A percentile compares a stretch with the other conserved stretches of the same genome.
Evolutionary conservation across 2,329 filamentous ascomycete genomes (phyloP).

Genomic region (Fusarium multiceps): DNA sequence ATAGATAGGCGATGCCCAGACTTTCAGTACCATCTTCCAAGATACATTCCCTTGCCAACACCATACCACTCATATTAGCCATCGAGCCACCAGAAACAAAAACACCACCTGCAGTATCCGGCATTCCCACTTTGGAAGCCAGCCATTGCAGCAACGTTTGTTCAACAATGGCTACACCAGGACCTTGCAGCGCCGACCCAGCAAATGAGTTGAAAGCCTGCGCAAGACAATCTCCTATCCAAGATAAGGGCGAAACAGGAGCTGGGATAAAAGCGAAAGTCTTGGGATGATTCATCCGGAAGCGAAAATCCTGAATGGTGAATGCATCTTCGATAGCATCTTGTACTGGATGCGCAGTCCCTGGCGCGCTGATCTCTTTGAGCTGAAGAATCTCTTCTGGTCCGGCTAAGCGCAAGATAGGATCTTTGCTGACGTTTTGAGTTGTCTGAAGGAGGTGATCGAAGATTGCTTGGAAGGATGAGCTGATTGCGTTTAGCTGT

Average conservation of each 20-base stretch:
- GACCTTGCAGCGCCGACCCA: conserved; percentile 10
- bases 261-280: conserved; percentile 11
- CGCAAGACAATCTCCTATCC: conserved; percentile 12
- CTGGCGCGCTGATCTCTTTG: conserved; percentile 8
- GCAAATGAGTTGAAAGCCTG: conserved; percentile 21
- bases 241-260: conserved; percentile 2
- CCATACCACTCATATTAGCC: conserved; percentile 27
- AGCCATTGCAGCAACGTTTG: conserved; percentile 17
- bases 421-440: neutral
- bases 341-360: neutral
- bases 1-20: conserved; percentile 6
- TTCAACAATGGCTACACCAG: conserved; percentile 9
- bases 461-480: conserved; percentile 5
- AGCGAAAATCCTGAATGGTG: conserved; percentile 7
- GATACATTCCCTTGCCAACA: conserved; percentile 6
- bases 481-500: neutral
- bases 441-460: conserved; percentile 3
- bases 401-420: neutral
- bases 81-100: conserved; percentile 22
- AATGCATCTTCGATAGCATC: conserved; percentile 13
- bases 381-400: neutral
- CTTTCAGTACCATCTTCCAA: neutral
- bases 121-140: conserved; percentile 6
- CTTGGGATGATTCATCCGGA: conserved; percentile 18
- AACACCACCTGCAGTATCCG: conserved; percentile 4